phyloP scores from a whole-genome alignment of 1,139 yeast genomes.

The Pneumocystis oryctolagi region DNA sequence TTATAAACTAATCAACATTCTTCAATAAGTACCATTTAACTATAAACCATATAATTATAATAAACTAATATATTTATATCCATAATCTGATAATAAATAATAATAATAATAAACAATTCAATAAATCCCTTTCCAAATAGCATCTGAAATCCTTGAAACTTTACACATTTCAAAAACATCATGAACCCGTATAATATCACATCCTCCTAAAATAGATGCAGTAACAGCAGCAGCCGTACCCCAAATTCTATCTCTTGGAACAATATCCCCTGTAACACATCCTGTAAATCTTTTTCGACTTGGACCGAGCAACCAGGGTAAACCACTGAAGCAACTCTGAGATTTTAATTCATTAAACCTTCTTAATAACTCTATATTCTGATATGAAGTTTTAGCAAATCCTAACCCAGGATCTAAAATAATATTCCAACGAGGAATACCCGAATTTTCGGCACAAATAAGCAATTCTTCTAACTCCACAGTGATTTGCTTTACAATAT shows the following conservation, averaged over 20 bases:
- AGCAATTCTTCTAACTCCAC: constrained; percentile 50
- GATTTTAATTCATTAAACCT: constrained; percentile 27
- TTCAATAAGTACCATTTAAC: not conserved
- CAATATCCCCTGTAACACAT: constrained; percentile 33
- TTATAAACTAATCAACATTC: not conserved
- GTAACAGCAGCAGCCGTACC: constrained; percentile 69
- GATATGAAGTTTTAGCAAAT: constrained; percentile 61
- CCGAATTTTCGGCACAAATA: constrained; percentile 40
- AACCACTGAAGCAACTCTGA: constrained; percentile 22
- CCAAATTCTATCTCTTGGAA: constrained; percentile 45
- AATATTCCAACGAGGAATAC: constrained; percentile 78
- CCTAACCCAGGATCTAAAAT: constrained; percentile 92
- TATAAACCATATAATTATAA: not conserved
- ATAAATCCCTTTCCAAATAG: constrained; percentile 35
- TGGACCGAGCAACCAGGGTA: constrained; percentile 70
- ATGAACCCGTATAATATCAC: constrained; percentile 81
- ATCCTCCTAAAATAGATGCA: constrained; percentile 56
- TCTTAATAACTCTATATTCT: constrained; percentile 53
- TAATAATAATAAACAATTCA: not conserved
- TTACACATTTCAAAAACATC: constrained; percentile 57
- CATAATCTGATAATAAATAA: not conserved
- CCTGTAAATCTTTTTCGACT: constrained; percentile 83
- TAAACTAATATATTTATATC: not conserved
- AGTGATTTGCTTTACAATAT: constrained; percentile 35
- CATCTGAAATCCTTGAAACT: constrained; percentile 59